Evolutionary conservation across 2,329 filamentous ascomycete species (phyloP), one percentile per base, ranked within the genome.

Genomic region (Botrytis hyacinthi): DNA sequence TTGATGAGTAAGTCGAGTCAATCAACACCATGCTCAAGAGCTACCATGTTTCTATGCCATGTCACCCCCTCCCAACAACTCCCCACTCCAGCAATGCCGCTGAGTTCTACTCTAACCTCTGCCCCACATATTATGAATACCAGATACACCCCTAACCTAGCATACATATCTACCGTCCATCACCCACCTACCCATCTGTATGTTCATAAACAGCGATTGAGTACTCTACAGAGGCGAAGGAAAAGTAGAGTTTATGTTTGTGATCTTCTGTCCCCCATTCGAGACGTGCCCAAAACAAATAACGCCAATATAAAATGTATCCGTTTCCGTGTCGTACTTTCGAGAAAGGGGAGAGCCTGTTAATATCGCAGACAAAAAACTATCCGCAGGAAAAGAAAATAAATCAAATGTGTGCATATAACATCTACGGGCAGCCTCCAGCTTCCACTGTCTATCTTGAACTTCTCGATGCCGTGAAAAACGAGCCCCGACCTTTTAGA

Each of bases 301-400:
- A 57, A 69, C 66, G 51, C 66, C 66, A n/a, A 48, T 69, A 57
- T 32, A 42, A 68, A 57, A 69, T 59, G 35, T 57, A 57, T 69
- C n/a, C 66, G 29, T 69, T 69, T 69, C 65, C 48, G 35, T 59
- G n/a, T 57, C 48, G n/a, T 66, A 57, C 26, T 40, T 32, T 29
- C 48, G 48, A 69, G 35, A 57, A 22, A 46, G 46, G 4, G 37
- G 35, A n/a, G 16, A 54, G 46, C 35, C 54, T 69, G 37, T 59
- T 26, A 57, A 37, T 42, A 42, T 57, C n/a, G 48, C 48, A 18
- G n/a, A 59, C 18, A 44, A 44, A 37, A 40, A 57, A 69, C n/a
- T 32, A 57, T 42, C 48, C 66, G 35, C 48, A 69, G 37, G 40
- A 57, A 57, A 67, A 42, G 48, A 69, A 57, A 69, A 57, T 57